A percentile compares a stretch with the other conserved stretches of the same genome.
Evolutionary conservation across 2,329 filamentous ascomycete genomes (phyloP).

Genomic region (Alternaria burnsii): DNA sequence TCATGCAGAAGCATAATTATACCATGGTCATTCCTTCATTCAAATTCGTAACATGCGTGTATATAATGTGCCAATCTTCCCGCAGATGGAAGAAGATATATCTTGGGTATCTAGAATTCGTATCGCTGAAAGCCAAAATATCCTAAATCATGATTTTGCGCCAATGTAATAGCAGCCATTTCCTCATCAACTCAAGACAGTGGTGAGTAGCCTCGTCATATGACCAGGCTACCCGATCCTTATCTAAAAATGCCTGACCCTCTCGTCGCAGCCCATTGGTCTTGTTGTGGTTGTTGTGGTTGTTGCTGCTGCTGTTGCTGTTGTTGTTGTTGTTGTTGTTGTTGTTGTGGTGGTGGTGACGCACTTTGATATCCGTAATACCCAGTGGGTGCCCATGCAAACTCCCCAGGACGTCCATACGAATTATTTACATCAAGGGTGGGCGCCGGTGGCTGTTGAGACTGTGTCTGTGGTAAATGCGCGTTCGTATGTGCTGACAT

Average conservation of each 20-base stretch:
- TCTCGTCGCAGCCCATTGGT: constrained; percentile 37
- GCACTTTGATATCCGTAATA: constrained; percentile 40
- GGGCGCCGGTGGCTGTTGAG: constrained; percentile 28
- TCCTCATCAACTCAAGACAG: not conserved
- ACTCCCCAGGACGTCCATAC: constrained; percentile 32
- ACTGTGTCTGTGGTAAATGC: constrained; percentile 25
- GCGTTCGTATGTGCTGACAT: constrained; percentile 11
- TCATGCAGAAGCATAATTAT: not conserved
- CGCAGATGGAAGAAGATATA: not conserved
- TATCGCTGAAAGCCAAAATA: not conserved
- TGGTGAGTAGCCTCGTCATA: not conserved
- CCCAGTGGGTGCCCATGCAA: constrained; percentile 33
- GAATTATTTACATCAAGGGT: constrained; percentile 28
- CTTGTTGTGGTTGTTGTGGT: constrained; percentile 15
- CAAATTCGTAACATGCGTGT: not conserved
- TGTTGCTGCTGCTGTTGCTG: constrained; percentile 34
- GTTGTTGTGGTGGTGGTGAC: constrained; percentile 19
- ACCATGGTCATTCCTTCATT: not conserved
- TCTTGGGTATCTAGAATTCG: constrained; percentile 2
- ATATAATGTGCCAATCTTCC: not conserved
- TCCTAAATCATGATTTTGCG: not conserved
- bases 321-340: constrained; percentile 26
- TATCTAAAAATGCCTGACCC: constrained; percentile 36
- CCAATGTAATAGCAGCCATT: not conserved
- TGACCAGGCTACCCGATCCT: not conserved